A percentile compares a stretch with the other conserved stretches of the same genome.
These are phyloP conservation scores for Dictyostelium firmibasis DNA, from an alignment of 78 protist genomes.

Conservation along the genomic window DNA sequence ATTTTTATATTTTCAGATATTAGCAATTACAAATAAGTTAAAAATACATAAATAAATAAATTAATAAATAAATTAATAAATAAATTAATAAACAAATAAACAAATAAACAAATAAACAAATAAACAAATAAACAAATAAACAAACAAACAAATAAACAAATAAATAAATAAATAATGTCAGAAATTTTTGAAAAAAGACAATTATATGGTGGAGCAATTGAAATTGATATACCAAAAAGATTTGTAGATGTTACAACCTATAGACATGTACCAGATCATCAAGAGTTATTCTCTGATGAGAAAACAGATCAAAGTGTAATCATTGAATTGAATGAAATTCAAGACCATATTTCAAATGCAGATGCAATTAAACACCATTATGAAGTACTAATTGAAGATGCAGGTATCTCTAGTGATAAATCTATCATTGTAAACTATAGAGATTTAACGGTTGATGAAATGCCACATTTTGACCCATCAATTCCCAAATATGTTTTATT, in stretches of 20 bases:
- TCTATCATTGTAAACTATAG: neutral
- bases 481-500: slow-evolving; percentile 38
- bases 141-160: neutral
- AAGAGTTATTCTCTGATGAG: slow-evolving; percentile 65
- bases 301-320: slow-evolving; percentile 53
- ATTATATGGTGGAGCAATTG: slow-evolving; percentile 75
- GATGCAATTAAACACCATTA: slow-evolving; percentile 23
- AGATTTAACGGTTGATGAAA: neutral
- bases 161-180: neutral
- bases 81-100: neutral
- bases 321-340: slow-evolving; percentile 59
- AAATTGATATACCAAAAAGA: slow-evolving; percentile 42
- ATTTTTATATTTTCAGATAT: neutral
- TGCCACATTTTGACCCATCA: slow-evolving; percentile 17
- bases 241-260: slow-evolving; percentile 26
- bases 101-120: neutral
- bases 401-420: slow-evolving; percentile 3
- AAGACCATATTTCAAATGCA: neutral
- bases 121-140: neutral
- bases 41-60: no score
- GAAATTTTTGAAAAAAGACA: slow-evolving; percentile 16
- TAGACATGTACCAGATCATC: slow-evolving; percentile 62
- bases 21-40: no score
- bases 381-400: slow-evolving; percentile 25
- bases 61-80: neutral